Evolutionary conservation across 768 basidiomycete species (phyloP), one percentile per base, ranked within the genome.

Genomic region (Coprinopsis strossmayeri): DNA sequence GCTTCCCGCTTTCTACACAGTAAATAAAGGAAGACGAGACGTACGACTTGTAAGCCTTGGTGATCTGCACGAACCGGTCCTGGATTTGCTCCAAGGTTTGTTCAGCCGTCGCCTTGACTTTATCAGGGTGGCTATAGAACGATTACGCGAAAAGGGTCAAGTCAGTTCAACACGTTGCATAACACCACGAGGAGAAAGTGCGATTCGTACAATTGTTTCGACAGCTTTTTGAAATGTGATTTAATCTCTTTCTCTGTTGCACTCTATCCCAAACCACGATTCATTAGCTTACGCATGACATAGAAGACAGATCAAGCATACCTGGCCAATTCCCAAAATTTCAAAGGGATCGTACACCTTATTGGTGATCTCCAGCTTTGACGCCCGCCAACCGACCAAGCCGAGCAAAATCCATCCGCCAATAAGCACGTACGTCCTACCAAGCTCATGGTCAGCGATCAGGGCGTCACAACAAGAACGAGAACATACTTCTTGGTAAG

Each of bases 41-140:
- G 51, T 49, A 90, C 81, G 95, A 69, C 73, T 99, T 99, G 71
- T 99, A 99, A 2, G 96, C 96, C 64, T 98, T 99, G 5, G 96
- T 98, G 32, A 99, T 72, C 18, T 90, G 79, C 18, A 98, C 90
- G 64, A 96, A 99, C 50, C 81, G 81, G 46, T 82, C 76, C 56
- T 88, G 87, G 26, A 91, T 92, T 4, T 81, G 77, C 61, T 97
- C 95, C 32, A 84, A 72, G 0, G 94, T 97, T 56, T 91, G 72
- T 60, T 96, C 92, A 2, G 73, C 78, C 0, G 82, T 76, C 9
- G 87, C 78, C 60, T 81, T 85, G 53, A 94, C 90, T 71, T 98
- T 98, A 74, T 99, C 96, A 0, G 96, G 96, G 63, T 98, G 96
- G 64, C 94, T 98, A 44, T 5, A n/a, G n/a, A n/a, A n/a, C n/a